Evolutionary conservation across 257 asterid genomes (phyloP).

Genomic region (Craterostigma plantagineum): DNA sequence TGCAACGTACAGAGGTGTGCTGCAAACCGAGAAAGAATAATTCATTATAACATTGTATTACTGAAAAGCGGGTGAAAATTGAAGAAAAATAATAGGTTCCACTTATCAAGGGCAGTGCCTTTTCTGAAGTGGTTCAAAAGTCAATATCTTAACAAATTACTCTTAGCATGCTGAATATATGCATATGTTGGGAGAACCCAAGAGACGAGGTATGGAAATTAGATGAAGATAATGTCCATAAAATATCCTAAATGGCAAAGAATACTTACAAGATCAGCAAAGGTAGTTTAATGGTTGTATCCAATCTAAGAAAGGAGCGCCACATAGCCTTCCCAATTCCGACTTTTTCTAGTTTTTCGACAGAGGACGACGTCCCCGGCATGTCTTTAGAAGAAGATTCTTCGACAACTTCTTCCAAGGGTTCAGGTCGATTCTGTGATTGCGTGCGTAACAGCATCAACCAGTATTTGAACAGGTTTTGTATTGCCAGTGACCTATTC

Average conservation of each 20-base stretch:
- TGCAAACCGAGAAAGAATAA: slow-evolving; percentile 18
- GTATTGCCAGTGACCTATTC: slow-evolving; percentile 42
- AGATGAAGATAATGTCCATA: not conserved
- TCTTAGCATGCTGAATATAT: too few relatives aligned
- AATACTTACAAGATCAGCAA: slow-evolving; percentile 59
- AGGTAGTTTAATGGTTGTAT: slow-evolving; percentile 56
- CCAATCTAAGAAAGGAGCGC: slow-evolving; percentile 43
- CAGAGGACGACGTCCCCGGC: slow-evolving; percentile 16
- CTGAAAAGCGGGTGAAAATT: not conserved
- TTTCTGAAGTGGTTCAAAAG: too few relatives aligned
- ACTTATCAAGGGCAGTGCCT: too few relatives aligned
- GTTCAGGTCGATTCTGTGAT: slow-evolving; percentile 16
- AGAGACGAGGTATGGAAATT: not conserved
- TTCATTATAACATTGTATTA: not conserved
- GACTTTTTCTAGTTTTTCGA: slow-evolving; percentile 24
- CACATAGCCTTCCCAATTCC: slow-evolving; percentile 27
- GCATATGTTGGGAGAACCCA: not conserved
- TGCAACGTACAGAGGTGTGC: slow-evolving; percentile 41
- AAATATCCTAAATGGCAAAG: not conserved
- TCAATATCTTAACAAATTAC: too few relatives aligned
- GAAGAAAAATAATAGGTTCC: too few relatives aligned
- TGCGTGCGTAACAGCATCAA: slow-evolving; percentile 41
- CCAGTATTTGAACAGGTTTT: slow-evolving; percentile 59
- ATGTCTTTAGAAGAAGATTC: slow-evolving; percentile 27
- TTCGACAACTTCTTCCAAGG: slow-evolving; percentile 20